Evolutionary conservation across 2,329 filamentous ascomycete genomes (phyloP).

Genomic region (Fusarium citri): DNA sequence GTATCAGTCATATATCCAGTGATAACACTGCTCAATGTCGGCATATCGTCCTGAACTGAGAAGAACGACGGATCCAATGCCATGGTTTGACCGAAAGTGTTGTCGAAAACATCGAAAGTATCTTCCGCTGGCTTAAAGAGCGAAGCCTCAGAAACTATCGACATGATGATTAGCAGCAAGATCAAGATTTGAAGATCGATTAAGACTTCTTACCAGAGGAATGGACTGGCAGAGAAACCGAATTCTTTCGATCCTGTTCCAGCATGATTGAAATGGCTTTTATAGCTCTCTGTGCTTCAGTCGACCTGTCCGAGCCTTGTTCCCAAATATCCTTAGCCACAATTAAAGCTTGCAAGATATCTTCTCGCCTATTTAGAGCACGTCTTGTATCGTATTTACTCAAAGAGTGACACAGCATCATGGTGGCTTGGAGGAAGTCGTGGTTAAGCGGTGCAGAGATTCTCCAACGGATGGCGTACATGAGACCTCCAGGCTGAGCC

Average conservation of each 20-base stretch:
- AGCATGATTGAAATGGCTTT: conserved; percentile 16
- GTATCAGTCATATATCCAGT: conserved; percentile 12
- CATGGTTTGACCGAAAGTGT: conserved; percentile 23
- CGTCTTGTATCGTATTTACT: conserved; percentile 1
- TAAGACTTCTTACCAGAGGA: not conserved
- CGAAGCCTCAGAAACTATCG: not conserved
- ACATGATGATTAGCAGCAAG: not conserved
- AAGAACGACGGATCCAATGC: conserved; percentile 25
- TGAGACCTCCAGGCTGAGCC: conserved; percentile 28
- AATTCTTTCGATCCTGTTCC: not conserved
- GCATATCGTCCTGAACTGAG: conserved; percentile 6
- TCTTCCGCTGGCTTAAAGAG: not conserved
- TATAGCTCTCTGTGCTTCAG: conserved; percentile 11
- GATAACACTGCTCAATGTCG: conserved; percentile 10
- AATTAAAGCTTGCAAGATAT: conserved; percentile 13
- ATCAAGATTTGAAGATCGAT: not conserved
- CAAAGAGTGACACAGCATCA: conserved; percentile 36
- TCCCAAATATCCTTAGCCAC: conserved; percentile 4
- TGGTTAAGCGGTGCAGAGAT: conserved; percentile 28
- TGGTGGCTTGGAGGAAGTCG: conserved; percentile 35
- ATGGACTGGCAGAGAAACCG: not conserved
- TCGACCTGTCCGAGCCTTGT: conserved; percentile 1
- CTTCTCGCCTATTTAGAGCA: not conserved
- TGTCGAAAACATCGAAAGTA: conserved; percentile 13
- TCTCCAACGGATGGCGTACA: conserved; percentile 38